Base-by-base conservation (phyloP, 768 basidiomycete species). In the Paxillus ammoniavirescens region DNA sequence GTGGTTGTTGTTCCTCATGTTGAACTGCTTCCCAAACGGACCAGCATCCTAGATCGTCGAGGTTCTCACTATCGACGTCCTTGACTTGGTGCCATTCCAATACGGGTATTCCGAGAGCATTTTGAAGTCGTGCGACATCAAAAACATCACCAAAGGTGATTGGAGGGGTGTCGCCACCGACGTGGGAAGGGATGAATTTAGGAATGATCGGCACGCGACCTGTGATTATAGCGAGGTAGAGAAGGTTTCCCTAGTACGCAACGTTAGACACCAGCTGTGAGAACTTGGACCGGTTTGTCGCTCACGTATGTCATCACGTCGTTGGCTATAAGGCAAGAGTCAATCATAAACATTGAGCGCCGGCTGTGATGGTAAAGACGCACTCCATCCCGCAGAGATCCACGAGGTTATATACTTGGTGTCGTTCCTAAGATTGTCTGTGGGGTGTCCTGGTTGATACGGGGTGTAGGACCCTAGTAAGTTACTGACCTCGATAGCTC, bases 341-440 rank as follows among this genome's bases (percentile, higher is more conserved):
- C 38, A 35, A 46, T 15, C 12, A 17, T 12, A 12, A 17, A 18
- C 21, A 4, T 37, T 35, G 26, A 26, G 26, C 26, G 26, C 26
- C 13, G 5, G 5, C 4, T 13, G 3, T 8, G 13, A 21, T n/a
- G 8, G 23, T n/a, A 17, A 18, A 15, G 15, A 77, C 82, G 60
- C 64, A 83, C 82, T 88, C 87, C 87, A 90, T 38, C 88, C 88
- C n/a, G 87, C 86, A 36, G 83, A 82, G 38, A 83, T 74, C 86
- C 86, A 90, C 13, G 85, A 85, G 1, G 86, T 84, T 54, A 90
- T 81, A 57, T 89, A 90, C 57, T 83, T 76, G 4, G 72, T 72
- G 52, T 86, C 80, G 17, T 78, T 69, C 14, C 76, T 78, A 35
- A 90, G 69, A 58, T 88, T 89, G 58, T 87, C 87, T 86, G 41